phyloP scores from a whole-genome alignment of 495 filamentous ascomycete species.

The Letharia lupina region DNA sequence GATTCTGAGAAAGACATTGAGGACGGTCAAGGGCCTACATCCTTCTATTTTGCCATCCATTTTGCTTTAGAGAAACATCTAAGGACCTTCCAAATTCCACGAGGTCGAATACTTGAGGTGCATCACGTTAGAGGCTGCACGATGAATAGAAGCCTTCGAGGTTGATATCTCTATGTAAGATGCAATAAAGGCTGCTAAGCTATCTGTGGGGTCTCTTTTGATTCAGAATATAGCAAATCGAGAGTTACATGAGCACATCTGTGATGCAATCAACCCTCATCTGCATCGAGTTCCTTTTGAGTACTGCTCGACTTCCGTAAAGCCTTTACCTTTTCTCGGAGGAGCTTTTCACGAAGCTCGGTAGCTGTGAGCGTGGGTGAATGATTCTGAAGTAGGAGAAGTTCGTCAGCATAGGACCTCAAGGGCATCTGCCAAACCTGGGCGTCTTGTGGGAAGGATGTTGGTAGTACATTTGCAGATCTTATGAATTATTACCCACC shows the following conservation, averaged over 20 bases:
- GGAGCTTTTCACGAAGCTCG: conserved; percentile 55
- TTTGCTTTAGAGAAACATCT: not conserved
- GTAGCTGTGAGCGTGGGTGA: conserved; percentile 35
- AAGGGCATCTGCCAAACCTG: not conserved
- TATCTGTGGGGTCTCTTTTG: not conserved
- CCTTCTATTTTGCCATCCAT: not conserved
- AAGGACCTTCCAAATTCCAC: not conserved
- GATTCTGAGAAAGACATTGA: not conserved
- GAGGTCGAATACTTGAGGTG: not conserved
- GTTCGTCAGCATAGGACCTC: conserved; percentile 6
- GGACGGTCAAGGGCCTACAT: not conserved
- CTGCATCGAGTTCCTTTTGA: conserved; percentile 23
- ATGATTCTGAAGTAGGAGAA: conserved; percentile 18
- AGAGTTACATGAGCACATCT: not conserved
- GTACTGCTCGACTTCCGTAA: conserved; percentile 32
- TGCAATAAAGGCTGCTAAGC: not conserved
- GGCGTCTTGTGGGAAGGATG: conserved; percentile 4
- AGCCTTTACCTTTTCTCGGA: conserved; percentile 58
- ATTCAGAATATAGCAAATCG: not conserved
- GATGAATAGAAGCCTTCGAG: not conserved
- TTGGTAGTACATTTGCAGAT: conserved; percentile 16
- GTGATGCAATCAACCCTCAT: not conserved
- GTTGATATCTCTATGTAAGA: conserved; percentile 3
- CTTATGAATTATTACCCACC: conserved; percentile 42
- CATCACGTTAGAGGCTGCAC: not conserved